These are phyloP conservation scores for Aspergillus fischeri DNA, from an alignment of 2,329 filamentous ascomycete species.

Conservation along the genomic window DNA sequence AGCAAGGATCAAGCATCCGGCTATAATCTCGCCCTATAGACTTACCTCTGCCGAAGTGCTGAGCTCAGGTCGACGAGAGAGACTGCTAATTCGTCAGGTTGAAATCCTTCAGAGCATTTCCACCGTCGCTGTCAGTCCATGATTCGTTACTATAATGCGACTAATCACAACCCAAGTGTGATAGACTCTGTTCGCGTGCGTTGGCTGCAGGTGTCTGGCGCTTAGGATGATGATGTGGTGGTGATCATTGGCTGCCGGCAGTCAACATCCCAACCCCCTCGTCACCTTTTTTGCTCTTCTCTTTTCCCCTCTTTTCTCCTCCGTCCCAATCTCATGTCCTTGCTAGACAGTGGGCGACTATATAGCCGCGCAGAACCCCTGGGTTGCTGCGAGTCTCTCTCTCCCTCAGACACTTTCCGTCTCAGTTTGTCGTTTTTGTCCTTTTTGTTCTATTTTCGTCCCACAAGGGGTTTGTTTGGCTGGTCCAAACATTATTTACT, in stretches of 20 bases:
- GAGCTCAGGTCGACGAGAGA: not conserved
- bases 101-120: not conserved
- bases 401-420: constrained; percentile 28
- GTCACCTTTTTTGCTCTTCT: not conserved
- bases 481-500: constrained; percentile 38
- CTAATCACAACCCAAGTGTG: not conserved
- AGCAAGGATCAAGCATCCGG: not conserved
- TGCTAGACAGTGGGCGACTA: constrained; percentile 11
- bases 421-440: constrained; percentile 28
- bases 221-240: not conserved
- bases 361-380: constrained; percentile 32
- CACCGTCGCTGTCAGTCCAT: not conserved
- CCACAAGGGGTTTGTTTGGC: constrained; percentile 35
- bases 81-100: not conserved
- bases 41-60: not conserved
- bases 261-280: not conserved
- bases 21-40: not conserved
- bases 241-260: not conserved
- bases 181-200: not conserved
- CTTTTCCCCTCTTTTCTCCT: constrained; percentile 1
- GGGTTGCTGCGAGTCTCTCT: constrained; percentile 10
- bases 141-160: not conserved
- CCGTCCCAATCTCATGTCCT: not conserved
- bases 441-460: constrained; percentile 32
- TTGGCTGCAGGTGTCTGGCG: not conserved